phyloP scores from a whole-genome alignment of 257 asterid genomes.

The Penstemon barbatus region DNA sequence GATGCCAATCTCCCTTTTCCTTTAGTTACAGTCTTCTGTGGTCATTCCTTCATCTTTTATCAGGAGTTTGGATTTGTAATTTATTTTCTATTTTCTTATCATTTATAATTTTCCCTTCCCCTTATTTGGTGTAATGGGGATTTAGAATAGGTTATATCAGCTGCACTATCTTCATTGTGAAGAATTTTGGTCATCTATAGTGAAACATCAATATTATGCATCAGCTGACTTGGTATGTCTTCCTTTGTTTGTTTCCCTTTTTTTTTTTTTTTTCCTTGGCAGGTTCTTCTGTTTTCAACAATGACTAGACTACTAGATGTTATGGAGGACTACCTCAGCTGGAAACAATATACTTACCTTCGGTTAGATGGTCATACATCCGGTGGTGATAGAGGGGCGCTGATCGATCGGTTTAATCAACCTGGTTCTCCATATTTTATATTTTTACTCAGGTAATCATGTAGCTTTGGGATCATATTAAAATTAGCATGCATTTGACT shows the following conservation, averaged over 20 bases:
- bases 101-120: slow-evolving; percentile 2
- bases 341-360: slow-evolving; percentile 90
- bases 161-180: slow-evolving; percentile 12
- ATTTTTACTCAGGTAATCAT: slow-evolving; percentile 89
- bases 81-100: slow-evolving; percentile 3
- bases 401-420: slow-evolving; percentile 78
- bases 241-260: background rate
- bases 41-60: background rate
- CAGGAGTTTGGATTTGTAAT: background rate
- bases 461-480: slow-evolving; percentile 13
- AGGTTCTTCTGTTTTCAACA: slow-evolving; percentile 98
- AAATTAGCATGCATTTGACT: slow-evolving; percentile 21
- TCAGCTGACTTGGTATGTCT: slow-evolving; percentile 8
- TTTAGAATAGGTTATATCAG: background rate
- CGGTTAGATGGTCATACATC: slow-evolving; percentile 99
- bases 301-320: slow-evolving; percentile 99
- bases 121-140: background rate
- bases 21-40: slow-evolving; percentile 1
- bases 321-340: slow-evolving; percentile 96
- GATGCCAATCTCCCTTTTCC: slow-evolving; percentile 5
- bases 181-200: slow-evolving; percentile 14
- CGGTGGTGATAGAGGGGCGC: slow-evolving; percentile 97
- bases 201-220: slow-evolving; percentile 14
- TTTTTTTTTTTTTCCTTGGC: slow-evolving; percentile 1
- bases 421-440: slow-evolving; percentile 90